Base-by-base conservation (phyloP, 805 yeast species). In the Nadsonia fulvescens region DNA sequence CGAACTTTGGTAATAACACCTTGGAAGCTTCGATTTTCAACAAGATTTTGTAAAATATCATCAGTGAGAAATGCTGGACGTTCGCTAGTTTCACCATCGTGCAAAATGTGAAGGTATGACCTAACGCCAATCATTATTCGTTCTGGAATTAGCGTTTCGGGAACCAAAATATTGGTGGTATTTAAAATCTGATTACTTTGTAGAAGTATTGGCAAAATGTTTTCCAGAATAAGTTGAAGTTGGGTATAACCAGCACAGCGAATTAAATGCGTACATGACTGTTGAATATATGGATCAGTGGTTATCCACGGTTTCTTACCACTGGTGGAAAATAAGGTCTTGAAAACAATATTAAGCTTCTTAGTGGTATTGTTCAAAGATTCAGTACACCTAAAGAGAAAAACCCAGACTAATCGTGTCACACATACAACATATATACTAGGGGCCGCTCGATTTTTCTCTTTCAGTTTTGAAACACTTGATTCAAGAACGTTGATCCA, bases 381-480 rank as follows among this genome's bases (percentile, higher is more conserved):
- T 37, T 91, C 98, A 0, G 92, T 66, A 36, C 82, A 69, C 34
- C 96, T 58, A 47, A 72, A 79, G 13, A 82, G 53, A 43, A 77
- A 89, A 0, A 83, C 92, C 98, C 98, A 89, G 0, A 78, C 49
- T 16, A 91, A 54, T 31, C 94, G 54, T 0, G 92, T 62, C 3
- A 74, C 51, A 30, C 83, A 70, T 0, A 67, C 66, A 9, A 77
- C 61, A 22, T 69, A 61, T 3, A 65, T 64, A n/a, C n/a, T n/a
- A n/a, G n/a, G n/a, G n/a, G n/a, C n/a, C 0, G 66, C 57, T 37
- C 73, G 67, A 25, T 58, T 61, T 23, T 77, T 78, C 4, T 79
- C 72, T 39, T 71, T 76, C 20, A 78, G 54, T 31, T 69, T 69
- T 23, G 52, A 53, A n/a, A 61, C 52, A 33, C 68, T 67, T 2